A percentile compares a stretch with the other conserved stretches of the same genome.
These are phyloP conservation scores for Astrephomene gubernaculifera DNA, from an alignment of 139 green algal species.

Conservation along the genomic window DNA sequence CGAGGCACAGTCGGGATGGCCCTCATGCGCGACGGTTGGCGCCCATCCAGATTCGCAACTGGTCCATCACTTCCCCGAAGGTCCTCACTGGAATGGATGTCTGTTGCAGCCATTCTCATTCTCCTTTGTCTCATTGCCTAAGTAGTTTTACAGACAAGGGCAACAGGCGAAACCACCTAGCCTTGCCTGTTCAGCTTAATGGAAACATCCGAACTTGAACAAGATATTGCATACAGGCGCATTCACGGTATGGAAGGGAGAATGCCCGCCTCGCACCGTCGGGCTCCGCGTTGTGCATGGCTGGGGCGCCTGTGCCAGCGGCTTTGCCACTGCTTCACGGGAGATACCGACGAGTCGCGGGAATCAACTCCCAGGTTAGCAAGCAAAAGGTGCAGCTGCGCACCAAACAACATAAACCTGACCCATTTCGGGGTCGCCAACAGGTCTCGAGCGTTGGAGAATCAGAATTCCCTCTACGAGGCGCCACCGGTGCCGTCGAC, in stretches of 20 bases:
- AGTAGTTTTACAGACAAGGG: too few relatives aligned
- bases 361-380: constrained; percentile 1
- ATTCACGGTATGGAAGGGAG: constrained; percentile 24
- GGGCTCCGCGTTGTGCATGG: constrained; percentile 17
- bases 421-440: background rate
- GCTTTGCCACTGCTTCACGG: constrained; percentile 20
- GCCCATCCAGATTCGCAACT: too few relatives aligned
- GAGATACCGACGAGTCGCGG: background rate
- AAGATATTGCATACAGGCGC: constrained; percentile 13
- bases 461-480: background rate
- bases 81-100: too few relatives aligned
- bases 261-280: background rate
- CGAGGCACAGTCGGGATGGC: too few relatives aligned
- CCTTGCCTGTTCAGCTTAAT: constrained; percentile 3
- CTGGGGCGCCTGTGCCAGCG: background rate
- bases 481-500: background rate
- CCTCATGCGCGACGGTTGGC: too few relatives aligned
- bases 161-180: background rate
- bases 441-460: constrained; percentile 12
- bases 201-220: background rate
- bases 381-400: too few relatives aligned
- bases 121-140: too few relatives aligned
- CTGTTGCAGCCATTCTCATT: too few relatives aligned
- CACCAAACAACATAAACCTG: too few relatives aligned
- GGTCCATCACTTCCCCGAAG: too few relatives aligned